phyloP scores from a whole-genome alignment of 1,284 basidiomycete genomes.

The Thecaphora thlaspeos region DNA sequence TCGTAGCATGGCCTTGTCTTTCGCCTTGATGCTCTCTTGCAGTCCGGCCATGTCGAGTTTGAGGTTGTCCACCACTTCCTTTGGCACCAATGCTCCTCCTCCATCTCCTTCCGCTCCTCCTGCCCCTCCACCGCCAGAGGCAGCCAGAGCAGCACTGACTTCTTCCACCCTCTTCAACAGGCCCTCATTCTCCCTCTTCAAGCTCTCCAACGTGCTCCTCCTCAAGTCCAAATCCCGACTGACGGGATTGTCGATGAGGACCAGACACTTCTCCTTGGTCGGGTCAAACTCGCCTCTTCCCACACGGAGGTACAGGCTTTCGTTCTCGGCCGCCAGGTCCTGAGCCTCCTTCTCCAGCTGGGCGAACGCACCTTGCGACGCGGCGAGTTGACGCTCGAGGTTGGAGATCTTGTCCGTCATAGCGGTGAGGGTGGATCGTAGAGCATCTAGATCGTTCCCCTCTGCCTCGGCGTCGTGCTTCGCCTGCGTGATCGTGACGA shows the following conservation, averaged over 20 bases:
- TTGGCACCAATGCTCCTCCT: conserved; percentile 64
- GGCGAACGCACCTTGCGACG: conserved; percentile 34
- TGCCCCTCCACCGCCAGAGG: conserved; percentile 2
- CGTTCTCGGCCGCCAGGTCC: conserved; percentile 69
- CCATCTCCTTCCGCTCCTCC: conserved; percentile 63
- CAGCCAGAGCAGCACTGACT: conserved; percentile 7
- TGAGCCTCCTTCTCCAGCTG: conserved; percentile 63
- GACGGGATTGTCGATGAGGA: conserved; percentile 72
- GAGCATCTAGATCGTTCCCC: not conserved
- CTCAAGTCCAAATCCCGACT: conserved; percentile 71
- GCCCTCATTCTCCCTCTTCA: conserved; percentile 74
- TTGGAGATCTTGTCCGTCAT: conserved; percentile 3
- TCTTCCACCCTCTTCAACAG: conserved; percentile 60
- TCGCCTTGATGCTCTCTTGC: conserved; percentile 60
- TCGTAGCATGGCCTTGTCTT: conserved; percentile 72
- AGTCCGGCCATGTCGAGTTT: conserved; percentile 67
- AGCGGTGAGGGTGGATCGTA: not conserved
- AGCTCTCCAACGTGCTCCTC: conserved; percentile 67
- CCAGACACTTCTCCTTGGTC: conserved; percentile 69
- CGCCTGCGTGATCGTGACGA: not conserved
- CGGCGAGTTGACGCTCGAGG: conserved; percentile 10
- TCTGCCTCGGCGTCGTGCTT: conserved; percentile 6
- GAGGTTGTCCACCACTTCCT: conserved; percentile 68
- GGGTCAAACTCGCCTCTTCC: conserved; percentile 74
- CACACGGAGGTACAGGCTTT: conserved; percentile 65